Base-by-base conservation (phyloP, 805 yeast species). In the Candida endomychidarum region DNA sequence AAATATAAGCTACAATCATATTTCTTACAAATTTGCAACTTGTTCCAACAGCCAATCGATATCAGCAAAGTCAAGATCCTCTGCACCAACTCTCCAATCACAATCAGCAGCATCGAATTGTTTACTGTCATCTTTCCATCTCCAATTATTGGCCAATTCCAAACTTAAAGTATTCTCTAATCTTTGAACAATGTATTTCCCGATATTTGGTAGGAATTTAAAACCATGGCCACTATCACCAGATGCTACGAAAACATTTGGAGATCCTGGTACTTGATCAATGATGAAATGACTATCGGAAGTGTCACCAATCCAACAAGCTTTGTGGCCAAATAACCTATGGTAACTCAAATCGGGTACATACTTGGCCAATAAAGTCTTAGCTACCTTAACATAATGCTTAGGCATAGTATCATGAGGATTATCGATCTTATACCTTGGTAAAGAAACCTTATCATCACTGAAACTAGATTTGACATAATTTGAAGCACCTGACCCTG, bases 211-310 rank as follows among this genome's bases (percentile, higher is more conserved):
- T 21, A 64, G 48, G 51, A 65, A 58, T 54, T 61, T 63, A 40
- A 62, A 67, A 4, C 58, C 65, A 48, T 66, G 72, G 0, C 70
- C 70, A 12, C 67, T 59, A 41, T 65, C 72, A 29, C 72, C 72
- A 21, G 64, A 56, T 17, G 62, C 62, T 2, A 62, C 63, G 31
- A 54, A 56, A 7, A 63, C 48, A 8, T 56, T 52, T 8, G 41
- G 44, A 24, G 49, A 53, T 18, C 55, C 37, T 0, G 72, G 72
- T 30, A 56, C 54, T 35, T 52, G 56, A 20, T 62, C 64, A 27
- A 67, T 59, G 16, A 67, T 40, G 36, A 59, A 63, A 34, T 66
- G 63, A 25, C 60, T 57, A 36, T 61, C 63, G 11, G 53, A 44
- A 7, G 65, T 56, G 43, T 64, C 70, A 1, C 64, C 59, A 35